Conservation (phyloP, 345 rosid species). For the Gossypioides kirkii region DNA sequence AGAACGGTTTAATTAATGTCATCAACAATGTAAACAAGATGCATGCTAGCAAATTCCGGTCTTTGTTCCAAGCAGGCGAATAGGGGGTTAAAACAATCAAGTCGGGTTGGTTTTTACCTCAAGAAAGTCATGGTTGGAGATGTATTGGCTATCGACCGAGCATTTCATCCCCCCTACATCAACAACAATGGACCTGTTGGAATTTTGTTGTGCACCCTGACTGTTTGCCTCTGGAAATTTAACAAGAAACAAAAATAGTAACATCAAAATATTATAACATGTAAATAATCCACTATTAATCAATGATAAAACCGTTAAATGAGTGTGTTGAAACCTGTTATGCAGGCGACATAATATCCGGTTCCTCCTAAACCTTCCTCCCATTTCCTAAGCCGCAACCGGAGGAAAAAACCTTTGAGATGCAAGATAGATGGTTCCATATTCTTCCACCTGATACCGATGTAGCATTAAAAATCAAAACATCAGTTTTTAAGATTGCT, state of each 20-base stretch:
- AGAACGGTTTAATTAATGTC: neutral
- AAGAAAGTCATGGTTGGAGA: slow-evolving; percentile 81
- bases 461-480: neutral
- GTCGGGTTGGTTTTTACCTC: slow-evolving; percentile 39
- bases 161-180: slow-evolving; percentile 55
- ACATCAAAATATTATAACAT: neutral
- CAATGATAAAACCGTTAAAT: neutral
- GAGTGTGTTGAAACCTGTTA: slow-evolving; percentile 42
- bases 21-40: neutral
- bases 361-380: slow-evolving; percentile 66
- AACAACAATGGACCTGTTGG: slow-evolving; percentile 39
- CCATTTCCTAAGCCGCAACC: slow-evolving; percentile 80
- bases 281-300: neutral
- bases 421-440: slow-evolving; percentile 36
- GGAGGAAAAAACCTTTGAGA: slow-evolving; percentile 75
- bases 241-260: neutral
- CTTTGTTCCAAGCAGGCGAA: neutral
- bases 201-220: slow-evolving; percentile 22
- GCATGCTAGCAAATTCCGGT: neutral
- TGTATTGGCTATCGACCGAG: slow-evolving; percentile 58
- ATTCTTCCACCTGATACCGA: slow-evolving; percentile 56
- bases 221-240: slow-evolving; percentile 27
- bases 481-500: neutral
- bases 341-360: slow-evolving; percentile 67
- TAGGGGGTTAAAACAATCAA: neutral